Percentiles rank a stretch among this genome's conserved stretches.
phyloP scores from a whole-genome alignment of 176 grass and related monocot genomes.

The Zea mays region DNA sequence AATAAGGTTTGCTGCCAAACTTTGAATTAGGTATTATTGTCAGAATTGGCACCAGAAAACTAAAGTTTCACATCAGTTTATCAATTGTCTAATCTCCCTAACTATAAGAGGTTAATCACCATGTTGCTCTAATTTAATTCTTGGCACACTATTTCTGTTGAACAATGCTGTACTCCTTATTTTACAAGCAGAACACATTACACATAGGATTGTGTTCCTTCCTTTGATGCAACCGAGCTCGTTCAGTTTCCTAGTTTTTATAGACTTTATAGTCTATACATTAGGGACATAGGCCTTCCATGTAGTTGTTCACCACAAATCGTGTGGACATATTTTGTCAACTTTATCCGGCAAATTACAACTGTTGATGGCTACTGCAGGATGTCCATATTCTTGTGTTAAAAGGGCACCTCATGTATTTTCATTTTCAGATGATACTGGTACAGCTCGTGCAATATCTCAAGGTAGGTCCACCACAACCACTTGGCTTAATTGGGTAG shows the following conservation, averaged over 20 bases:
- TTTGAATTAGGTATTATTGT: constrained; percentile 29
- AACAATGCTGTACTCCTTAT: constrained; percentile 16
- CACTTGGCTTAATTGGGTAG: constrained; percentile 6
- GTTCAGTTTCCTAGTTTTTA: not conserved
- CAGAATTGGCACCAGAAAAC: constrained; percentile 7
- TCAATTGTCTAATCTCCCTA: not conserved
- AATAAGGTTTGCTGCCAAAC: constrained; percentile 21
- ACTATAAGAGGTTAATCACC: constrained; percentile 19
- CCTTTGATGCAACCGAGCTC: constrained; percentile 2
- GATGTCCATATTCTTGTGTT: constrained; percentile 95
- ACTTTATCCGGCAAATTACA: constrained; percentile 27
- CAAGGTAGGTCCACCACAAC: constrained; percentile 52
- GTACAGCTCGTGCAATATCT: constrained; percentile 70
- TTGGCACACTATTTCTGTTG: not conserved
- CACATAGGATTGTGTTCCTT: not conserved
- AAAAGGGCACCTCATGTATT: constrained; percentile 87
- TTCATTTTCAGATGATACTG: constrained; percentile 56
- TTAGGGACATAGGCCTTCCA: not conserved
- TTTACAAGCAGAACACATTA: not conserved
- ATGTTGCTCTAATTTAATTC: constrained; percentile 17
- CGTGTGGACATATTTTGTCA: constrained; percentile 4
- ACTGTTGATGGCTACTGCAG: constrained; percentile 40
- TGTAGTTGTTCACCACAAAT: not conserved
- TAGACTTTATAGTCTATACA: constrained; percentile 1
- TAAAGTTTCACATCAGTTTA: constrained; percentile 26